Conservation (phyloP, 148 eudicot genomes). For the Persicaria tinctoria region DNA sequence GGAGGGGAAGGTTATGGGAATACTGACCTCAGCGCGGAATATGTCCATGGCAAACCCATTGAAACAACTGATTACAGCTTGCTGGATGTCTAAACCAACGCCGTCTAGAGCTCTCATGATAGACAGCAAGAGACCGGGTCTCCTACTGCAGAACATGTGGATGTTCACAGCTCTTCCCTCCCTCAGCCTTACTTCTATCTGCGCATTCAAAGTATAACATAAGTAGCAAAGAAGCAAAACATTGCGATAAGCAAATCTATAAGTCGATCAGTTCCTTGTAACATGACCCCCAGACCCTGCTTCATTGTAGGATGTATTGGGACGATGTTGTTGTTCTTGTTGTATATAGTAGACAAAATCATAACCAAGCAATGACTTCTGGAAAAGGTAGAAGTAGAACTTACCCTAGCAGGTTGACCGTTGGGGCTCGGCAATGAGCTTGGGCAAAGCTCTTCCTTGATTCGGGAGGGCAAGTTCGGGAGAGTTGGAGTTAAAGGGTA, state of each 20-base stretch:
- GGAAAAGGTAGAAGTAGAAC: background rate
- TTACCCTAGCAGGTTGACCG: constrained; percentile 49
- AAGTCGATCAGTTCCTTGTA: background rate
- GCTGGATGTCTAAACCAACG: constrained; percentile 68
- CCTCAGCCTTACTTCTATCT: constrained; percentile 59
- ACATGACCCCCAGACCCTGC: background rate
- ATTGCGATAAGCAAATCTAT: background rate
- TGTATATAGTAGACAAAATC: too few relatives aligned
- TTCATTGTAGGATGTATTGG: too few relatives aligned
- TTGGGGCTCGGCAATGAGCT: constrained; percentile 38
- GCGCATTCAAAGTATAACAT: background rate
- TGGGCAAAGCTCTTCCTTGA: constrained; percentile 56
- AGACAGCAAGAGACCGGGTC: constrained; percentile 66
- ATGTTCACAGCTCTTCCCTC: constrained; percentile 78
- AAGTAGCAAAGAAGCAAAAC: background rate
- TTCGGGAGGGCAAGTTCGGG: constrained; percentile 39
- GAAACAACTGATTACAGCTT: constrained; percentile 75
- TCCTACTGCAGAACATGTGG: constrained; percentile 72
- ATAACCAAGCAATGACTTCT: too few relatives aligned
- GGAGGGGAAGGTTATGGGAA: background rate
- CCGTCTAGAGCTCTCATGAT: constrained; percentile 54
- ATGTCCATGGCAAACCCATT: constrained; percentile 74
- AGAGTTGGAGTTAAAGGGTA: constrained; percentile 39
- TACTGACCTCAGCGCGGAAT: constrained; percentile 60
- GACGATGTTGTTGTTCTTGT: too few relatives aligned